phyloP scores from a whole-genome alignment of 345 rosid genomes.

The Mangifera indica region DNA sequence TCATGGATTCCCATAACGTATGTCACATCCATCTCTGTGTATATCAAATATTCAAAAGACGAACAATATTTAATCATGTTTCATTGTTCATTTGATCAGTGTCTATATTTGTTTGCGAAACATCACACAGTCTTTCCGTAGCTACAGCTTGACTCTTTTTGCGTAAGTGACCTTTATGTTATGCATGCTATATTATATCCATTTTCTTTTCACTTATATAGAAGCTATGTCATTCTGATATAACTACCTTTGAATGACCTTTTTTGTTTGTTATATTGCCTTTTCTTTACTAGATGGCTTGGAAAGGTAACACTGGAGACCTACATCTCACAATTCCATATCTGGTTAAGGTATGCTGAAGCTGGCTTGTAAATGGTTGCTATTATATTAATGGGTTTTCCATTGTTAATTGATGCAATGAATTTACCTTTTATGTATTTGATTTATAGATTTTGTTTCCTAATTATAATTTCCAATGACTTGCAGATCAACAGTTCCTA shows the following conservation, averaged over 20 bases:
- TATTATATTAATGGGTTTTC: not conserved
- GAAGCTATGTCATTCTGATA: not conserved
- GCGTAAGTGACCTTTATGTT: conserved; percentile 57
- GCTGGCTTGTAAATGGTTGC: conserved; percentile 3
- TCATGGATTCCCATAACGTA: conserved; percentile 99
- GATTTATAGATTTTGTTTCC: not conserved
- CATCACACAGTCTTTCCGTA: conserved; percentile 74
- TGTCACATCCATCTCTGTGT: not conserved
- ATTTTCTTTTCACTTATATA: conserved; percentile 9
- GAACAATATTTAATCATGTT: too few relatives aligned
- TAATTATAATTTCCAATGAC: conserved; percentile 15
- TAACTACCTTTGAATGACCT: not conserved
- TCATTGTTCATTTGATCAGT: conserved; percentile 44
- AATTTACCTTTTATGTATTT: not conserved
- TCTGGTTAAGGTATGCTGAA: conserved; percentile 85
- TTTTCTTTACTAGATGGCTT: conserved; percentile 61
- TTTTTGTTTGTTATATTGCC: conserved; percentile 12
- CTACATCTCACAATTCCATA: conserved; percentile 87
- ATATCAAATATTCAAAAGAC: too few relatives aligned
- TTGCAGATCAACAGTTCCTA: conserved; percentile 80
- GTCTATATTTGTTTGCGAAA: conserved; percentile 91
- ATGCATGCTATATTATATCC: conserved; percentile 14
- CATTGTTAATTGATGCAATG: not conserved
- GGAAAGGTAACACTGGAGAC: conserved; percentile 92
- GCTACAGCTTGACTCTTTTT: conserved; percentile 84